These are phyloP conservation scores for Boletus mariae DNA, from an alignment of 1,284 basidiomycete genomes.

Conservation along the genomic window DNA sequence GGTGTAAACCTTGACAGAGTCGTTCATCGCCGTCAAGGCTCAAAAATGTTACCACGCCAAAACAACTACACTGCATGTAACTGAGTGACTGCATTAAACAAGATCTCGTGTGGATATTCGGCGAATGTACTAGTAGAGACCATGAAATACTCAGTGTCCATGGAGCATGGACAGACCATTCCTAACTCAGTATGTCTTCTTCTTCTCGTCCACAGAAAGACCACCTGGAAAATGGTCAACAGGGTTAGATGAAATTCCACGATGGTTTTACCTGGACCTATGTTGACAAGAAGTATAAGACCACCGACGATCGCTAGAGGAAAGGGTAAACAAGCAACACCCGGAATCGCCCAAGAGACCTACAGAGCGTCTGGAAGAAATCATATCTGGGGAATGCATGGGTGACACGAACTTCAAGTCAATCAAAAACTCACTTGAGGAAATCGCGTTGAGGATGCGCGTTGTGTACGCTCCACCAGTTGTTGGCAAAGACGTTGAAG, in stretches of 20 bases:
- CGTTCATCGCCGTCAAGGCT: constrained; percentile 10
- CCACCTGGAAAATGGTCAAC: constrained; percentile 55
- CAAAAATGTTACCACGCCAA: neutral
- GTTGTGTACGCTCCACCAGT: constrained; percentile 96
- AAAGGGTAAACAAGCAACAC: constrained; percentile 20
- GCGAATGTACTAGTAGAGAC: constrained; percentile 17
- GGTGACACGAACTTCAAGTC: constrained; percentile 11
- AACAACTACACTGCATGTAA: no score
- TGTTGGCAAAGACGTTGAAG: constrained; percentile 99
- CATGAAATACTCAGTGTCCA: neutral
- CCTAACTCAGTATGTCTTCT: constrained; percentile 76
- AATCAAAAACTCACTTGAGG: constrained; percentile 65
- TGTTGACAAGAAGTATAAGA: constrained; percentile 94
- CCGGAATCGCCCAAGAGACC: constrained; percentile 30
- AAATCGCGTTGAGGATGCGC: constrained; percentile 96
- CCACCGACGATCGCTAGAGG: constrained; percentile 90
- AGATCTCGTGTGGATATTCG: constrained; percentile 16
- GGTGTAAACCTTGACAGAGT: constrained; percentile 78
- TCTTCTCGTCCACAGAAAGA: constrained; percentile 98
- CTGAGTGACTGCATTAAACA: constrained; percentile 8
- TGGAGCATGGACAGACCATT: neutral
- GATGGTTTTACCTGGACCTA: constrained; percentile 75
- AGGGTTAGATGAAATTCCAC: neutral
- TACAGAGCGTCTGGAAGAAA: constrained; percentile 93
- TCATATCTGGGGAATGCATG: constrained; percentile 58